These are phyloP conservation scores for Tephrocybe sp. DNA, from an alignment of 768 basidiomycete species.

Conservation along the genomic window DNA sequence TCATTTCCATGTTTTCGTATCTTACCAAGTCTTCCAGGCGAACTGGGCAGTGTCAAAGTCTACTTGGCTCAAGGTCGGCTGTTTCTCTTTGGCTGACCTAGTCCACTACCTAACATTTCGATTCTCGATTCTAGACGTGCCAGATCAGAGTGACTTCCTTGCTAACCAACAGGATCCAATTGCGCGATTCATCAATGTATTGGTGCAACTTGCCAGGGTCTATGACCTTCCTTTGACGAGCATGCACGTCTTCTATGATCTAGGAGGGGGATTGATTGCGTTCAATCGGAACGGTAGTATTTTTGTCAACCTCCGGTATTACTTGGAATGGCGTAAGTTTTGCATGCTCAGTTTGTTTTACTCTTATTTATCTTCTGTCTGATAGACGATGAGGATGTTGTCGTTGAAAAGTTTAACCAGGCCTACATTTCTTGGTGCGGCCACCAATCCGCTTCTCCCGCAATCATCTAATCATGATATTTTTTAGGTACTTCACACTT, in stretches of 20 bases:
- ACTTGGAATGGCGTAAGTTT: constrained; percentile 82
- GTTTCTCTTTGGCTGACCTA: too few species aligned
- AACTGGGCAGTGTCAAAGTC: constrained; percentile 60
- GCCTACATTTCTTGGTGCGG: constrained; percentile 81
- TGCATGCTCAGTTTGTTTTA: background rate
- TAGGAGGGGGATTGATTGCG: constrained; percentile 78
- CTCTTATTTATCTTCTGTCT: background rate
- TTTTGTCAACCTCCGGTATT: constrained; percentile 86
- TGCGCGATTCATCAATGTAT: constrained; percentile 70
- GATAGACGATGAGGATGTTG: constrained; percentile 70
- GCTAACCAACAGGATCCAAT: constrained; percentile 51
- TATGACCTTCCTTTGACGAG: constrained; percentile 73
- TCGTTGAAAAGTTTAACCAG: constrained; percentile 44
- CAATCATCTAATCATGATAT: background rate
- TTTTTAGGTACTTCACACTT: constrained; percentile 77
- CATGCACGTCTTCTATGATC: constrained; percentile 86
- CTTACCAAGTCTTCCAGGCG: constrained; percentile 35
- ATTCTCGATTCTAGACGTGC: constrained; percentile 58
- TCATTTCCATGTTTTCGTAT: background rate
- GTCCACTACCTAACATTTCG: too few species aligned
- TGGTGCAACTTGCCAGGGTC: constrained; percentile 61
- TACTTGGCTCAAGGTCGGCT: constrained; percentile 63
- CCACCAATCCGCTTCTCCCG: background rate
- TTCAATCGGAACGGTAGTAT: constrained; percentile 90
- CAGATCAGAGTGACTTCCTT: constrained; percentile 48